Evolutionary conservation across 2,329 filamentous ascomycete species (phyloP), one percentile per base, ranked within the genome.

Genomic region (Cladophialophora chaetospira): DNA sequence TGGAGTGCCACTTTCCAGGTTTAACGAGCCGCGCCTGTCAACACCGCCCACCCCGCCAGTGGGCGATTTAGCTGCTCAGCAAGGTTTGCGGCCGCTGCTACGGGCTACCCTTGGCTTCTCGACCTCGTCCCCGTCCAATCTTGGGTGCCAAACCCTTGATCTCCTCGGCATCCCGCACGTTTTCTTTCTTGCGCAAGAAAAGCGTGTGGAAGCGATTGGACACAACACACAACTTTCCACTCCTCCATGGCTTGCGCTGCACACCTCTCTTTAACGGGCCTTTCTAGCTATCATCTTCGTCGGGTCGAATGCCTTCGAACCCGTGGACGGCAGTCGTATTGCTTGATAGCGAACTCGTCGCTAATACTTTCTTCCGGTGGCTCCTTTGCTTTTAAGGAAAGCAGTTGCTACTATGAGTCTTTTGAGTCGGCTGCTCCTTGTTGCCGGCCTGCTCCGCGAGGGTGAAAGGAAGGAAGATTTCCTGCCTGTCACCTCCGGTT

Each of bases 181-280:
- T 57, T 44, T 46, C 38, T 26, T 15, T 42, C 38, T 50, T 49
- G 53, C 48, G 36, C 50, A 50, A 58, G 29, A 50, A 48, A 44
- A 50, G 57, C 51, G 57, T 57, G 54, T 61, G 8, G 6, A 61
- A 55, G 58, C 58, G 58, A 61, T 61, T 61, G 58, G 58, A 33
- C 50, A 42, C 42, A 13, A 49, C 43, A 5, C 33, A 28, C 31
- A 28, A 29, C 36, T 38, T 13, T 48, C 28, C 17, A 19, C 28
- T 19, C 23, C 26, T 21, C 42, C 33, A 40, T 9, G 45, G 26
- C 33, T 36, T 26, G 21, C 47, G 15, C 23, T 50, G 47, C 33
- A 28, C 36, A 36, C 36, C 48, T 51, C 36, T 40, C 47, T 38
- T 23, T 21, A 25, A 51, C 29, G 25, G 36, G 35, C 17, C 23